phyloP scores from a whole-genome alignment of 768 basidiomycete genomes.

The Candolleomyces eurysporus region DNA sequence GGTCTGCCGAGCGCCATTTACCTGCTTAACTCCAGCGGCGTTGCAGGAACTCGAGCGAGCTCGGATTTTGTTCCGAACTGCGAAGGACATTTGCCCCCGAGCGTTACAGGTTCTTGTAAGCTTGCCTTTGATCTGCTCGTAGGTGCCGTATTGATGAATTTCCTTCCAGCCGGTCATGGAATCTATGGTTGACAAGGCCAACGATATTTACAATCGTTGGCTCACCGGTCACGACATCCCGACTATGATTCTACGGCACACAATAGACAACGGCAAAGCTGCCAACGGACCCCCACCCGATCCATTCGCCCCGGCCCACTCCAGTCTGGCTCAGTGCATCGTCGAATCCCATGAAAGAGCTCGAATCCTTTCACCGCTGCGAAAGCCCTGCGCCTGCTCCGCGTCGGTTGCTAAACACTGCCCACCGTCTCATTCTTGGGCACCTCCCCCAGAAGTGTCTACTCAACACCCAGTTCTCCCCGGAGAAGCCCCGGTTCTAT shows the following conservation, averaged over 20 bases:
- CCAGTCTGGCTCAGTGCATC: conserved; percentile 43
- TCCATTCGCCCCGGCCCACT: conserved; percentile 40
- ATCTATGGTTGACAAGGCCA: conserved; percentile 51
- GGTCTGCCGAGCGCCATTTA: conserved; percentile 65
- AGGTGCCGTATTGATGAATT: conserved; percentile 4
- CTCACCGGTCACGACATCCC: conserved; percentile 42
- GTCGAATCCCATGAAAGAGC: conserved; percentile 46
- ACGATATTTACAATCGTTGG: conserved; percentile 48
- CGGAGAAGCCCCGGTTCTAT: background rate
- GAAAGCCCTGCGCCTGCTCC: conserved; percentile 45
- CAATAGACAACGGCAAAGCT: conserved; percentile 26
- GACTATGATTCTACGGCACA: conserved; percentile 39
- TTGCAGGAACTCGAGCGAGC: conserved; percentile 59
- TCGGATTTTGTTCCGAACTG: conserved; percentile 41
- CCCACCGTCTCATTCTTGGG: conserved; percentile 46
- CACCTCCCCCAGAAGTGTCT: conserved; percentile 30
- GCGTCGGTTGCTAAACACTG: conserved; percentile 23
- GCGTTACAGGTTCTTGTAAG: conserved; percentile 46
- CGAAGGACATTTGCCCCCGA: conserved; percentile 43
- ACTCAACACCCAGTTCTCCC: conserved; percentile 8
- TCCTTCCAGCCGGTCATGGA: conserved; percentile 42
- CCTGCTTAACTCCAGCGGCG: conserved; percentile 60
- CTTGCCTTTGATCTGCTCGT: conserved; percentile 5
- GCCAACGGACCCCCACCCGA: conserved; percentile 22
- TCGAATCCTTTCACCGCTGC: conserved; percentile 38